Percentiles rank a stretch among this genome's conserved stretches.
These are phyloP conservation scores for Naganishia albida DNA, from an alignment of 1,284 basidiomycete genomes.

Conservation along the genomic window DNA sequence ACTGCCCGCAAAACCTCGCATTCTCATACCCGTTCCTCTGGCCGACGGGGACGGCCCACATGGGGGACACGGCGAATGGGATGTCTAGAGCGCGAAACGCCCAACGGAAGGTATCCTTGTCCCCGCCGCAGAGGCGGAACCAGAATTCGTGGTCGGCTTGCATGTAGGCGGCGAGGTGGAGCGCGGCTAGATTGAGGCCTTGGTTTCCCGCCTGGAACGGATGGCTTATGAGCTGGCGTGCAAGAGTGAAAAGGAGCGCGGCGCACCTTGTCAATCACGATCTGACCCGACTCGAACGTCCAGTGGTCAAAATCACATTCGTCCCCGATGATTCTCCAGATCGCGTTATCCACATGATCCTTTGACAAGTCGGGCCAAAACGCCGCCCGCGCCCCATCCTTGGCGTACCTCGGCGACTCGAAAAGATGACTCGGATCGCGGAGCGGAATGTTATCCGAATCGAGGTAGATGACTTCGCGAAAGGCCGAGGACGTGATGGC, in stretches of 20 bases:
- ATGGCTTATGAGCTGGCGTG: background rate
- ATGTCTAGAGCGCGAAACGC: constrained; percentile 54
- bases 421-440: constrained; percentile 55
- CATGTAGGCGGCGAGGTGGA: constrained; percentile 54
- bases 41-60: constrained; percentile 55
- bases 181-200: constrained; percentile 56
- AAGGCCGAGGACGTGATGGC: constrained; percentile 56
- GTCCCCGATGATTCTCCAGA: constrained; percentile 57
- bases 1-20: constrained; percentile 56
- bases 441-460: constrained; percentile 56
- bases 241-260: too few species aligned
- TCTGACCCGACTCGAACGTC: constrained; percentile 55
- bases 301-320: constrained; percentile 50
- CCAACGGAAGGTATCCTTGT: constrained; percentile 57
- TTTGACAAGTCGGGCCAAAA: constrained; percentile 59
- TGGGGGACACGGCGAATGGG: constrained; percentile 49
- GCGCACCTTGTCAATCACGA: constrained; percentile 55
- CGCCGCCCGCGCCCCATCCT: constrained; percentile 48
- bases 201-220: constrained; percentile 47
- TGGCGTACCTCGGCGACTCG: constrained; percentile 47
- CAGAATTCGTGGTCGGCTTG: constrained; percentile 53
- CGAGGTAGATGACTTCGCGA: constrained; percentile 55
- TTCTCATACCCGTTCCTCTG: constrained; percentile 40
- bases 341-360: constrained; percentile 57
- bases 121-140: constrained; percentile 55